phyloP scores from a whole-genome alignment of 768 basidiomycete genomes.

The Multifurca ochricompacta region DNA sequence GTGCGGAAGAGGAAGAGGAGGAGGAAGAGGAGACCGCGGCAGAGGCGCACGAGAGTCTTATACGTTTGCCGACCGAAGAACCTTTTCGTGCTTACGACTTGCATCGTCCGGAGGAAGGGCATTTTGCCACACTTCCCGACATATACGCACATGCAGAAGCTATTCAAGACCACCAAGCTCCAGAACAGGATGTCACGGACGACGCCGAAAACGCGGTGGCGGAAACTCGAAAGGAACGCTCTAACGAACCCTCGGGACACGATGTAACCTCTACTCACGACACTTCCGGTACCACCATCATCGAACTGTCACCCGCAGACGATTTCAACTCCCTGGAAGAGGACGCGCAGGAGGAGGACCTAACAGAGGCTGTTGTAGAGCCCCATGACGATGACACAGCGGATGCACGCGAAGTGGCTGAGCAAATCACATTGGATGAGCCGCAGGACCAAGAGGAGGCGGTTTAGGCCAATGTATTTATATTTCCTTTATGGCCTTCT shows the following conservation, averaged over 20 bases:
- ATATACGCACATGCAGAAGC: not conserved
- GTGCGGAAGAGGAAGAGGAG: conserved; percentile 4
- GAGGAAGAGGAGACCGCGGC: conserved; percentile 3
- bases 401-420: conserved; percentile 13
- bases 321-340: conserved; percentile 8
- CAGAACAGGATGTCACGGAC: conserved; percentile 18
- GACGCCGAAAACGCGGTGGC: not conserved
- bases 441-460: conserved; percentile 1
- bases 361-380: conserved; percentile 15
- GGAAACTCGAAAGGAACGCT: not conserved
- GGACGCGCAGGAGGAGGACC: conserved; percentile 18
- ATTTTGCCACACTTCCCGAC: not conserved
- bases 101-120: conserved; percentile 1
- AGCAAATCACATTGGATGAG: conserved; percentile 9
- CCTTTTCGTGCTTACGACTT: not conserved
- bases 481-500: conserved; percentile 10
- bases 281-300: conserved; percentile 9
- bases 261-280: conserved; percentile 13
- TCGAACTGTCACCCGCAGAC: conserved; percentile 12
- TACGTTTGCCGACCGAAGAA: not conserved
- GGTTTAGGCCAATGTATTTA: conserved; percentile 10
- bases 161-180: not conserved
- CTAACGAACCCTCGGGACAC: conserved; percentile 3
- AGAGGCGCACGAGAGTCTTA: conserved; percentile 3
- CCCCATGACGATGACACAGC: conserved; percentile 5